phyloP scores from a whole-genome alignment of 1,284 basidiomycete species.

The Ganoderma boninense region DNA sequence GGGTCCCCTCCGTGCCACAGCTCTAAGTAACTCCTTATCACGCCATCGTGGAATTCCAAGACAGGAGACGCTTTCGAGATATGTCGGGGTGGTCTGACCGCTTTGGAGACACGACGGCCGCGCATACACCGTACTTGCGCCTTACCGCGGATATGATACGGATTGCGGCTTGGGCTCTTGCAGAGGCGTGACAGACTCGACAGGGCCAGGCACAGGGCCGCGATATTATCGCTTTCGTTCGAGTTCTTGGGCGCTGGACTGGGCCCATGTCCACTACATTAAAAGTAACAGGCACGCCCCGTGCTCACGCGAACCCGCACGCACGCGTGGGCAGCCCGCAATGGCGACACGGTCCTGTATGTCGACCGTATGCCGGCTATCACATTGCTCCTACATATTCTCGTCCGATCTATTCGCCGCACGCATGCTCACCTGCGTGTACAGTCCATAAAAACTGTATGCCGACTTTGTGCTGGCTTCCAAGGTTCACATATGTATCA shows the following conservation, averaged over 20 bases:
- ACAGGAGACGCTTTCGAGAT: background rate
- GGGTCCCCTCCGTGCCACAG: background rate
- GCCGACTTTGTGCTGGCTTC: no score
- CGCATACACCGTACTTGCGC: background rate
- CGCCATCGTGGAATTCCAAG: background rate
- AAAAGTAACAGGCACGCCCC: background rate
- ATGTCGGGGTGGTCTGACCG: background rate
- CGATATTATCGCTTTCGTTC: background rate
- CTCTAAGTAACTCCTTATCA: background rate
- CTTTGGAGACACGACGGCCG: background rate
- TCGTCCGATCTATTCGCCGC: no score
- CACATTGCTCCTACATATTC: background rate
- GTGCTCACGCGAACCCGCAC: background rate
- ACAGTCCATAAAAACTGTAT: background rate
- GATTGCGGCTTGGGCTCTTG: background rate
- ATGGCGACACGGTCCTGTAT: background rate
- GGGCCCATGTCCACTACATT: background rate
- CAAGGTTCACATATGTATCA: background rate
- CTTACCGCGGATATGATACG: background rate
- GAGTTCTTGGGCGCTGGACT: background rate
- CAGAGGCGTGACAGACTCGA: background rate
- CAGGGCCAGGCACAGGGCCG: conserved; percentile 6
- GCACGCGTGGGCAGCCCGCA: conserved; percentile 4
- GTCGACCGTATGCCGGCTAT: background rate
- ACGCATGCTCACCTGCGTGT: background rate